Base-by-base conservation (phyloP, 2,329 filamentous ascomycete genomes). In the Graphilbum ipis-grandicollis region DNA sequence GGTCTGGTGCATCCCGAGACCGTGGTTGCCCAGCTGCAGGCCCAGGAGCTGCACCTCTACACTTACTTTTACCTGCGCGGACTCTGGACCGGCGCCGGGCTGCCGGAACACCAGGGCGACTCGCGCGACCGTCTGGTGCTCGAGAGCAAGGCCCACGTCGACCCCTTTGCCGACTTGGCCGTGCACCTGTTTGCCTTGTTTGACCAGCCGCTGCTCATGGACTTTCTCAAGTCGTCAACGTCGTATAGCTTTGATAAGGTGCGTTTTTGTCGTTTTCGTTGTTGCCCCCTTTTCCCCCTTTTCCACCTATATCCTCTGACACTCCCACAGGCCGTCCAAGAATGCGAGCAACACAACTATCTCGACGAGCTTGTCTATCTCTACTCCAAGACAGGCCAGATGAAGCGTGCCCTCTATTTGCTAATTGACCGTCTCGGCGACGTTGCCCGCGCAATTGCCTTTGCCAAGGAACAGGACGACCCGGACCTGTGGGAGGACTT, bases 291-390 rank as follows among this genome's bases (percentile, higher is more conserved):
- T n/a, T n/a, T n/a, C n/a, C n/a, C n/a, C n/a, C n/a, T n/a, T n/a
- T n/a, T n/a, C n/a, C n/a, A n/a, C n/a, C n/a, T n/a, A n/a, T n/a
- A n/a, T n/a, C n/a, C n/a, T n/a, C n/a, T n/a, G n/a, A n/a, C n/a
- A n/a, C n/a, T n/a, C n/a, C n/a, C n/a, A n/a, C n/a, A 67, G 73
- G 83, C 58, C 54, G 80, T 59, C 44, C 70, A 61, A 67, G 74
- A 92, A 48, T 98, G 90, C 51, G 85, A 96, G 55, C 60, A 66
- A 13, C 69, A 72, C 45, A 75, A 79, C 46, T 96, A 81, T 55
- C 80, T 92, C 34, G 80, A 84, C 28, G 90, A 98, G 53, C 70
- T 96, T n/a, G 88, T 98, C 13, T 90, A 90, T 50, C 71, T 98
- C 2, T 79, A 96, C 48, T 92, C 85, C 41, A 94, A 94, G 54